These are phyloP conservation scores for Aureobasidium zeae DNA, from an alignment of 2,329 filamentous ascomycete genomes.

Conservation along the genomic window DNA sequence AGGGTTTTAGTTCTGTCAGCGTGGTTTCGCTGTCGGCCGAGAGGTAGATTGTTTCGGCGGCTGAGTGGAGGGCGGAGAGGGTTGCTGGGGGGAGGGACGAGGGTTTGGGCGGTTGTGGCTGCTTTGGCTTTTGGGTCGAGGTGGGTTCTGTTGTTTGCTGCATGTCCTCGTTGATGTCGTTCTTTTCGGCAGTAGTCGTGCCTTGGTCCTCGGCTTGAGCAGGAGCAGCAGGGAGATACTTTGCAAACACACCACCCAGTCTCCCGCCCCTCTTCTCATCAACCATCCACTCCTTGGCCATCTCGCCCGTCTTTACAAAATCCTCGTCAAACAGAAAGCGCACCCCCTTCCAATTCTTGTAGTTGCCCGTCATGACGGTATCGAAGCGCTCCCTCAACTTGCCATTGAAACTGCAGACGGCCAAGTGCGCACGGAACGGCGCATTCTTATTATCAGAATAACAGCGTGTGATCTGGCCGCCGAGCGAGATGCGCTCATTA, in stretches of 20 bases:
- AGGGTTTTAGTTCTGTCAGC: slow-evolving; percentile 71
- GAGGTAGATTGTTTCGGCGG: slow-evolving; percentile 69
- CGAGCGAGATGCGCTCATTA: slow-evolving; percentile 73
- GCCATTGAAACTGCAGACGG: slow-evolving; percentile 69
- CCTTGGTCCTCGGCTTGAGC: neutral
- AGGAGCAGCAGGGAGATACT: slow-evolving; percentile 8
- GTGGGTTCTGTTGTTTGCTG: slow-evolving; percentile 21
- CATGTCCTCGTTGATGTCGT: too few relatives aligned
- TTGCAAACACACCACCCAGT: slow-evolving; percentile 43
- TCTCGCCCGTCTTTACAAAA: slow-evolving; percentile 58
- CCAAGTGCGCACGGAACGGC: slow-evolving; percentile 59
- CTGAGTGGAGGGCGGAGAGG: neutral
- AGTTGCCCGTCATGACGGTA: slow-evolving; percentile 58
- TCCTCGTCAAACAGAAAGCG: slow-evolving; percentile 63
- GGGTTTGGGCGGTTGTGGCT: slow-evolving; percentile 1
- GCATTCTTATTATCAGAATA: slow-evolving; percentile 80
- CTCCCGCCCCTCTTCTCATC: slow-evolving; percentile 44
- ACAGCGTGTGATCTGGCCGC: slow-evolving; percentile 71
- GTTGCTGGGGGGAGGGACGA: neutral
- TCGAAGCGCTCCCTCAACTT: slow-evolving; percentile 70
- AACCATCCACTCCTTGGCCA: slow-evolving; percentile 61
- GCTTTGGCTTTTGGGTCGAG: slow-evolving; percentile 21
- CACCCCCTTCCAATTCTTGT: slow-evolving; percentile 72
- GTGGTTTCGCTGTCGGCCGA: slow-evolving; percentile 85
- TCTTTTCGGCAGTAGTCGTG: too few relatives aligned